These are phyloP conservation scores for Cladosporium austrohemisphaericum DNA, from an alignment of 2,329 filamentous ascomycete species.

Conservation along the genomic window DNA sequence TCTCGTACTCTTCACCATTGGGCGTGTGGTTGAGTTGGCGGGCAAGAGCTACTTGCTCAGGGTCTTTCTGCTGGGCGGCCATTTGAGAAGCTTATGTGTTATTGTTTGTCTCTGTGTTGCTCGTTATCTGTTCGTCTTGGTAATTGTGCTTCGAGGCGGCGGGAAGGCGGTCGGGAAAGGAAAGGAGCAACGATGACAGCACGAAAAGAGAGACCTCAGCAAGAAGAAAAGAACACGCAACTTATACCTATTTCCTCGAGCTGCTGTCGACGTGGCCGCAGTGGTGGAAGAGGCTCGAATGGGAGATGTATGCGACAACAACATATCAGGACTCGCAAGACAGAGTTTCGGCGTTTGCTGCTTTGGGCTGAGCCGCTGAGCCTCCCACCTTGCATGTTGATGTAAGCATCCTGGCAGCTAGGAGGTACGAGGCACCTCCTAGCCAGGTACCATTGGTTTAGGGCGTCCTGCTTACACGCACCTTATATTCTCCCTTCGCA, in stretches of 20 bases:
- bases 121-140: background rate
- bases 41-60: conserved; percentile 43
- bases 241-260: background rate
- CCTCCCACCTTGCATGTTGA: background rate
- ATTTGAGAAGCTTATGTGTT: too few relatives aligned
- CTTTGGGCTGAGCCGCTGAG: background rate
- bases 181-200: background rate
- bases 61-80: conserved; percentile 40
- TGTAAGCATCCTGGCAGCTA: too few relatives aligned
- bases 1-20: conserved; percentile 59
- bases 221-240: background rate
- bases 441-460: too few relatives aligned
- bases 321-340: too few relatives aligned
- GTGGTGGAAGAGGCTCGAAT: background rate
- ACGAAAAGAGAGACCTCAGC: background rate
- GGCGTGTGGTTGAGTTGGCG: conserved; percentile 50
- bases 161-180: background rate
- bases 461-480: too few relatives aligned
- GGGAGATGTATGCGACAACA: conserved; percentile 1
- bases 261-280: conserved; percentile 1
- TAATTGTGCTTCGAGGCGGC: background rate
- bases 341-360: background rate
- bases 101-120: background rate
- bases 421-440: too few relatives aligned
- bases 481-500: too few relatives aligned